Evolutionary conservation across 495 filamentous ascomycete species (phyloP), one percentile per base, ranked within the genome.

Genomic region (Hyaloscypha variabilis): DNA sequence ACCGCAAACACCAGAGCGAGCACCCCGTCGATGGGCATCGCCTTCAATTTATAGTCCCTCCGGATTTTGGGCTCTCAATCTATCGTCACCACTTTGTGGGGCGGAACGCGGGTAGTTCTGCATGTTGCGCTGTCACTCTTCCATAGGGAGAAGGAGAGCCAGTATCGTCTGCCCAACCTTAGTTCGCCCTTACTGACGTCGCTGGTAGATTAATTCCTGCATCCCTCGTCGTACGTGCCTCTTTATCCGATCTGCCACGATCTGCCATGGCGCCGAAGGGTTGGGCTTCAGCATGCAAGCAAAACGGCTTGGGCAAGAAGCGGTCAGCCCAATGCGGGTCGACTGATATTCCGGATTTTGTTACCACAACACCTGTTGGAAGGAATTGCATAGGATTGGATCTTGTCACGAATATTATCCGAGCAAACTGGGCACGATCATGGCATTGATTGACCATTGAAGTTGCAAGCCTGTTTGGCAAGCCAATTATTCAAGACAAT

Each of bases 51-150:
- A 60, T 46, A 56, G 24, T 58, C 28, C n/a, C 25, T 34, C 49
- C 14, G 3, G 21, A 19, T 11, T 17, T 60, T 54, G 30, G 36
- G 36, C 53, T 60, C 21, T 59, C 31, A 23, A 66, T 70, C 53
- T 66, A 59, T 49, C 31, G 11, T 64, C 23, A 56, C 14, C 39
- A 2, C 59, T 52, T 50, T 21, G 53, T 66, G 69, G 60, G 66
- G 59, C 55, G 26, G 59, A 56, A 14, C 2, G 49, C 25, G 66
- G 66, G 60, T 62, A 67, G 63, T 63, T 64, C 68, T 62, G 68
- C 69, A 71, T 55, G 63, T 58, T 71, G 69, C 30, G 69, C 60
- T 71, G 69, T 68, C 69, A 60, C 26, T 21, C 62, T 11, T 34
- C 57, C 52, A 70, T 67, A 67, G 61, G 68, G 60, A 60, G 59